Base-by-base conservation (phyloP, 148 eudicot species). In the Cornus controversa region DNA sequence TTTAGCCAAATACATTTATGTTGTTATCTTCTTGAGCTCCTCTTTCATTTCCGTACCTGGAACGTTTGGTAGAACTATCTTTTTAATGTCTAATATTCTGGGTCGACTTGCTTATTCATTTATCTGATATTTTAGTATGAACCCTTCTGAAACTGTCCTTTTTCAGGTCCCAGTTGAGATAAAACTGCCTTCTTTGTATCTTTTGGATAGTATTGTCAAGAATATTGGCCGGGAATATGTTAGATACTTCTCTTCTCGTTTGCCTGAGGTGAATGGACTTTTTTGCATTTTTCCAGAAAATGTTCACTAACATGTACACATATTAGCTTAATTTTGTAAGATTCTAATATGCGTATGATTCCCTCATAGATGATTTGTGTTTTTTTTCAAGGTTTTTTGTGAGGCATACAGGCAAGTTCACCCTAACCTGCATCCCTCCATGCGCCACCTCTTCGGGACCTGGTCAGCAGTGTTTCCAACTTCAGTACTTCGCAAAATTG, bases 141-240 rank as follows among this genome's bases (percentile, higher is more conserved):
- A 20, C 15, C 22, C 16, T 27, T 68, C 53, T 77, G 70, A 71
- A 73, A 26, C 57, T 62, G 42, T 40, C 31, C n/a, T 47, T 82
- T 77, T 88, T 82, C 93, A 96, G 99, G 99, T 85, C 62, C 83
- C 94, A 66, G 91, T 82, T 31, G 98, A 93, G 67, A 95, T 90
- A 77, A 96, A 96, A 80, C 84, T 96, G 83, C 97, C 99, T 66
- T 86, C 95, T 78, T 88, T 96, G 70, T 96, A 96, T 84, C 93
- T 96, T 77, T 80, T 96, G 92, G 99, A 96, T 75, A 96, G 99
- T 85, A 92, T 96, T 79, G 98, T 91, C 73, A 96, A 96, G 88
- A 96, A 96, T 86, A 93, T 96, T 78, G 97, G 99, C 47, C 79
- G 85, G 63, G 98, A 91, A 25, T 96, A 96, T 83, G 78, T 88